These are phyloP conservation scores for Ophiostoma triangulosporum DNA, from an alignment of 2,329 filamentous ascomycete species.

Conservation along the genomic window DNA sequence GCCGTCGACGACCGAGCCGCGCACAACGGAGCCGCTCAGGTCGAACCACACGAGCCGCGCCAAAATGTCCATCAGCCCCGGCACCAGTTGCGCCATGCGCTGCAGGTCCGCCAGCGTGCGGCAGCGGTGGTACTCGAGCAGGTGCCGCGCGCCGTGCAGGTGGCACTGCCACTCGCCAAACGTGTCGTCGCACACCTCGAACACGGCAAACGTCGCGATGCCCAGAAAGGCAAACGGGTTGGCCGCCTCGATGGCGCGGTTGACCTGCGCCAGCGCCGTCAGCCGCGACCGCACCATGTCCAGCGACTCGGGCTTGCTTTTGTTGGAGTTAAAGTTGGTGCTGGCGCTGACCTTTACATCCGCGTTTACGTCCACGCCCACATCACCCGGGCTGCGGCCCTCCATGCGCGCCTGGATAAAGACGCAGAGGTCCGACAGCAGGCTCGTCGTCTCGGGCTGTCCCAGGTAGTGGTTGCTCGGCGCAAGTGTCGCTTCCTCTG, in stretches of 20 bases:
- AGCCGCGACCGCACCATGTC: constrained; percentile 15
- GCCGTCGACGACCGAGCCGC: background rate
- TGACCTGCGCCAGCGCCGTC: constrained; percentile 24
- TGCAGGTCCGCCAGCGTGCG: constrained; percentile 22
- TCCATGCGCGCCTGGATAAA: constrained; percentile 13
- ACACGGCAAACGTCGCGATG: constrained; percentile 30
- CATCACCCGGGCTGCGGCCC: constrained; percentile 5
- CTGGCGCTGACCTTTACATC: no score
- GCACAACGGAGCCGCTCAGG: constrained; percentile 20
- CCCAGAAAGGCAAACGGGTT: constrained; percentile 29
- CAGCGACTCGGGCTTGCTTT: constrained; percentile 6
- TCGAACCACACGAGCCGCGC: constrained; percentile 29
- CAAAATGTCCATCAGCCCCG: constrained; percentile 25
- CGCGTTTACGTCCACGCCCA: no score
- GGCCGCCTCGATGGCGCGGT: constrained; percentile 24
- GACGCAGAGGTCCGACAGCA: constrained; percentile 11
- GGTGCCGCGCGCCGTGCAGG: constrained; percentile 25
- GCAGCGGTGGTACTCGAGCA: constrained; percentile 27
- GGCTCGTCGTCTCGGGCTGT: constrained; percentile 7
- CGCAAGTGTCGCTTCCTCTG: background rate
- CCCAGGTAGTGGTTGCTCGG: constrained; percentile 6
- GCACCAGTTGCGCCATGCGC: constrained; percentile 20
- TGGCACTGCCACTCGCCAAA: constrained; percentile 28
- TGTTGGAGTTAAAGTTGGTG: background rate
- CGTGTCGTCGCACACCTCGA: constrained; percentile 28